phyloP scores from a whole-genome alignment of 139 green algal genomes.

The Auxenochlorella pyrenoidosa region DNA sequence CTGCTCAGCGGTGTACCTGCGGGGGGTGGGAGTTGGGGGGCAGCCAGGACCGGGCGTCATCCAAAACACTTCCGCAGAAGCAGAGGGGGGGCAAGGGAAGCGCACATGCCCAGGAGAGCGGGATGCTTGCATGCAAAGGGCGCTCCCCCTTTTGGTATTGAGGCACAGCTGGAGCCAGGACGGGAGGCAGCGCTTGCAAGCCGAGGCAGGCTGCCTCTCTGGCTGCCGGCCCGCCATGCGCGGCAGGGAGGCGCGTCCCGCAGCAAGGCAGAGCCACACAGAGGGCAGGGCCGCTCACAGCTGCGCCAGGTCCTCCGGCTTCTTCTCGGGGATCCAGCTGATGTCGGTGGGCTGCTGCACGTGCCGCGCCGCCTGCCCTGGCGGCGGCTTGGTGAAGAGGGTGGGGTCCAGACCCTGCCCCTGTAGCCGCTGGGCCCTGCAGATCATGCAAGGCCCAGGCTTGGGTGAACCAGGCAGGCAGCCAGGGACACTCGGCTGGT shows the following conservation, averaged over 20 bases:
- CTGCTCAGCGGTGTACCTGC: constrained; percentile 13
- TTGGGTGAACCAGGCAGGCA: too few species aligned
- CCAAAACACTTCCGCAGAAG: neutral
- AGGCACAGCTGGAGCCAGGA: too few species aligned
- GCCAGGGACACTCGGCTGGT: too few species aligned
- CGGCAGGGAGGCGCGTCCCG: too few species aligned
- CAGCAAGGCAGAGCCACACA: neutral
- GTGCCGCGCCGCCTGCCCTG: neutral
- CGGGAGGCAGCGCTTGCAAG: neutral
- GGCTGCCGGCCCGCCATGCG: neutral
- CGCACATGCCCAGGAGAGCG: too few species aligned
- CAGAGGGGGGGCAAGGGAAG: too few species aligned
- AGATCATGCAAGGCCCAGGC: too few species aligned
- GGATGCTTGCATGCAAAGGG: too few species aligned
- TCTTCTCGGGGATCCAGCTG: constrained; percentile 32
- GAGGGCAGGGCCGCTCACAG: neutral
- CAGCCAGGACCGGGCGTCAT: neutral
- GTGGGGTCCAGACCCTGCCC: constrained; percentile 65
- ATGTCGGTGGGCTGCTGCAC: constrained; percentile 9
- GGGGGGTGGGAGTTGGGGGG: neutral
- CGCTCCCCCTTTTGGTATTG: too few species aligned
- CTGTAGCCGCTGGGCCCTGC: constrained; percentile 68
- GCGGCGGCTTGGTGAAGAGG: neutral
- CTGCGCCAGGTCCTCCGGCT: neutral
- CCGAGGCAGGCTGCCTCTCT: neutral